These are phyloP conservation scores for Globisporangium lucens DNA, from an alignment of 352 stramenopile genomes.

Conservation along the genomic window DNA sequence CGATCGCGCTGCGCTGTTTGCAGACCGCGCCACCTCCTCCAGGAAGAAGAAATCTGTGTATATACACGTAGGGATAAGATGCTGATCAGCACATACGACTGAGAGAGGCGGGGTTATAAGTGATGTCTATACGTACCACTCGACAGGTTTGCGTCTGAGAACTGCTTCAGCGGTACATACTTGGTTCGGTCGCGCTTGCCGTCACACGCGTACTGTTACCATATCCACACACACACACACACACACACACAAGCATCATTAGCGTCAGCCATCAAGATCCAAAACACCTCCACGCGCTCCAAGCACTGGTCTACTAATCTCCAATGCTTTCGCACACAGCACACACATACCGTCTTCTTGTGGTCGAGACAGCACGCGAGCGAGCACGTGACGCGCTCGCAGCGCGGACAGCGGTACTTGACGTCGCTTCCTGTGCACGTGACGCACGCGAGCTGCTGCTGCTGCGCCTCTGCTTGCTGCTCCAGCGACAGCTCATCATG, in stretches of 20 bases:
- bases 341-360: conserved; percentile 64
- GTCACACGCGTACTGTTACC: conserved; percentile 64
- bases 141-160: conserved; percentile 73
- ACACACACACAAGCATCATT: conserved; percentile 2
- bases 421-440: conserved; percentile 45
- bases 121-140: conserved; percentile 37
- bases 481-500: not conserved
- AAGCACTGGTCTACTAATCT: not conserved
- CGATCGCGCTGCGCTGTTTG: conserved; percentile 43
- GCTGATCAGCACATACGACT: not conserved
- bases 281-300: too few species aligned
- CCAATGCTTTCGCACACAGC: not conserved
- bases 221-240: conserved; percentile 1
- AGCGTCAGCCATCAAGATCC: too few species aligned
- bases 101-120: not conserved
- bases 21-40: conserved; percentile 61
- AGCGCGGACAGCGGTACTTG: conserved; percentile 86
- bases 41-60: conserved; percentile 71
- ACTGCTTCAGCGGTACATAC: conserved; percentile 66
- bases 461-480: conserved; percentile 20
- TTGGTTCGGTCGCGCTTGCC: conserved; percentile 84
- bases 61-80: not conserved
- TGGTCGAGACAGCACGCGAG: conserved; percentile 73
- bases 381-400: conserved; percentile 81
- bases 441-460: conserved; percentile 30